Base-by-base conservation (phyloP, 495 filamentous ascomycete species). In the Opeltia flavorubescens region DNA sequence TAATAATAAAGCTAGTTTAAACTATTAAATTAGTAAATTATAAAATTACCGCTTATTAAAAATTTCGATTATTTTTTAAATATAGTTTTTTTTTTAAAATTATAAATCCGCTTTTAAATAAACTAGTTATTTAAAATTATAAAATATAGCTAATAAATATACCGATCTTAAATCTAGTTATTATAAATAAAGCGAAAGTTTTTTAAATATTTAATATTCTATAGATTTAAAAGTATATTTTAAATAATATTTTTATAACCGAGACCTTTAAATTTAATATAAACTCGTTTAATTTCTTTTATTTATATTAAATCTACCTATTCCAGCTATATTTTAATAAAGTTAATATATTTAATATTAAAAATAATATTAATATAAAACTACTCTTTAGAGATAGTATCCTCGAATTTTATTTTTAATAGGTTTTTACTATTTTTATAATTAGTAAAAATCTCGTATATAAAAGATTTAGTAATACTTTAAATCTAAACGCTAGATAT, bases 1-100 rank as follows among this genome's bases (percentile, higher is more conserved):
- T 86, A 88, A 59, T 86, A 94, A 48, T 94, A 82, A n/a, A 96
- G 75, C 88, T 89, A 99, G 58, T 96, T 95, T 47, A 96, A 61
- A n/a, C 93, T 93, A 17, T 95, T 85, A 33, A 89, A 64, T 58
- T 99, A 93, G 58, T 99, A 99, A 9, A 74, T 68, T 89, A 99
- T 96, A 30, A 95, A 68, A 49, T 86, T 70, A 8, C 89, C 89
- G 18, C 84, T 79, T 18, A 65, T 73, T 9, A 99, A 65, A 30
- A 78, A 74, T 23, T 67, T 61, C 0, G 93, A 89, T 58, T 99
- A 91, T 21, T 67, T 61, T 36, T 80, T 70, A 52, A 85, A 70
- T 50, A 83, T 73, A 17, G 91, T 64, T 0, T 78, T 69, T 21
- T 59, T 59, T 40, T 69, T 66, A 53, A 96, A 99, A 29, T 80